Evolutionary conservation across 2,329 filamentous ascomycete species (phyloP).

Genomic region (Tolypocladium sp.): DNA sequence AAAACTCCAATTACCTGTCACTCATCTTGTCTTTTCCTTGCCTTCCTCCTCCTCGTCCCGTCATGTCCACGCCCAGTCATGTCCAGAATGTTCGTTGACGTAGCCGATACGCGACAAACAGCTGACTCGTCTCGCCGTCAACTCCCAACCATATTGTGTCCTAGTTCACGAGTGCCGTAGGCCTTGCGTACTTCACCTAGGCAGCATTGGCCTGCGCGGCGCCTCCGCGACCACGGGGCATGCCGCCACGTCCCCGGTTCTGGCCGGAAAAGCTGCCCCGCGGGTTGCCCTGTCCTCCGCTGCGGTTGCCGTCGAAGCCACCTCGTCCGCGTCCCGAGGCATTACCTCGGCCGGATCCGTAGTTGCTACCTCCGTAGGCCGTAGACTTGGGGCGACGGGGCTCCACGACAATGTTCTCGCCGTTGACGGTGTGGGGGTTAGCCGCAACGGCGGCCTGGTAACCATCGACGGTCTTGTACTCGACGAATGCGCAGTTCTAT

Average conservation of each 20-base stretch:
- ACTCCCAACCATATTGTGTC: not conserved
- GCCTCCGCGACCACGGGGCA: slow-evolving; percentile 55
- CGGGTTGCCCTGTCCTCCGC: slow-evolving; percentile 49
- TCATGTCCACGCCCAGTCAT: not conserved
- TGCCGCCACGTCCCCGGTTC: slow-evolving; percentile 56
- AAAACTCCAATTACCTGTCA: slow-evolving; percentile 17
- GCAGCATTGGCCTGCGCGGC: slow-evolving; percentile 41
- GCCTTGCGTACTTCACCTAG: slow-evolving; percentile 18
- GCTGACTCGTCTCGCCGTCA: not conserved
- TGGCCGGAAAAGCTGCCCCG: slow-evolving; percentile 63
- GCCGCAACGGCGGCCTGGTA: slow-evolving; percentile 76
- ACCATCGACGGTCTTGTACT: slow-evolving; percentile 72
- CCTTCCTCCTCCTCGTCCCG: not conserved
- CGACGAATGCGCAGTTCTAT: slow-evolving; percentile 94
- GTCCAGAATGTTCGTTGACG: not conserved
- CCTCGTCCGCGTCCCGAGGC: slow-evolving; percentile 56
- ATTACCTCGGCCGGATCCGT: slow-evolving; percentile 52
- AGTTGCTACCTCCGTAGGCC: slow-evolving; percentile 62
- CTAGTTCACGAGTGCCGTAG: not conserved
- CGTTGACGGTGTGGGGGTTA: slow-evolving; percentile 79
- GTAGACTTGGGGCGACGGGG: slow-evolving; percentile 72
- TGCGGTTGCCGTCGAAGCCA: slow-evolving; percentile 49
- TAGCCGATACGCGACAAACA: not conserved
- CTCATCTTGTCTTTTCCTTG: not conserved
- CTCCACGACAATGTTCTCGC: slow-evolving; percentile 77